A percentile compares a stretch with the other conserved stretches of the same genome.
phyloP scores from a whole-genome alignment of 2,329 filamentous ascomycete species.

The Colletotrichum scovillei region DNA sequence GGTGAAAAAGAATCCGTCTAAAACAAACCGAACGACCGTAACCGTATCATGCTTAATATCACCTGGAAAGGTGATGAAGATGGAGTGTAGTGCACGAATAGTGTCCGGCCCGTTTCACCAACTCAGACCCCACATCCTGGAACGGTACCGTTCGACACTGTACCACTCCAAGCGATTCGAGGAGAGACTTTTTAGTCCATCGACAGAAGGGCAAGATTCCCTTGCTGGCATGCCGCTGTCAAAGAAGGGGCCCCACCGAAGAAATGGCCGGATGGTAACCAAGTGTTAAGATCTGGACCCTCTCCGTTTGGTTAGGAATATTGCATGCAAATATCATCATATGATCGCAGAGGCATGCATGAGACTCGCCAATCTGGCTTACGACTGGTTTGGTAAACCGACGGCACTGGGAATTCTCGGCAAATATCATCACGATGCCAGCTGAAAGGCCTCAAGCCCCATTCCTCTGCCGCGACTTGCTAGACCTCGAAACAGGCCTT shows the following conservation, averaged over 20 bases:
- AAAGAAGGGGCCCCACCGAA: slow-evolving; percentile 2
- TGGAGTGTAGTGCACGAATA: background rate
- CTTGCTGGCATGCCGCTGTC: slow-evolving; percentile 24
- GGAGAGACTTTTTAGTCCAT: background rate
- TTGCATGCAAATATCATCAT: background rate
- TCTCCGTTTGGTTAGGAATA: background rate
- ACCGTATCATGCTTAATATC: slow-evolving; percentile 18
- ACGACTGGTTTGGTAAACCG: background rate
- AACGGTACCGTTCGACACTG: background rate
- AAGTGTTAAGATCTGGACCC: background rate
- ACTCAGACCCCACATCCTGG: background rate
- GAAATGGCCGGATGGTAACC: background rate
- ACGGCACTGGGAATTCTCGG: background rate
- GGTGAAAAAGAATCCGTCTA: background rate
- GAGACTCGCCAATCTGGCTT: background rate
- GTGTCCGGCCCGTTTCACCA: background rate
- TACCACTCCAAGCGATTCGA: background rate
- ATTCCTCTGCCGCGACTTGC: background rate
- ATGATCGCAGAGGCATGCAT: background rate
- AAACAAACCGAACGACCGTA: background rate
- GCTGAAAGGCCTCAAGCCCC: background rate
- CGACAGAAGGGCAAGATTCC: background rate
- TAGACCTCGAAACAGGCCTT: background rate
- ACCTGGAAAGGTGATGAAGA: background rate
- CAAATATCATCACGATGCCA: background rate